These are phyloP conservation scores for Castanospermum australe DNA, from an alignment of 306 rosid genomes.

Conservation along the genomic window DNA sequence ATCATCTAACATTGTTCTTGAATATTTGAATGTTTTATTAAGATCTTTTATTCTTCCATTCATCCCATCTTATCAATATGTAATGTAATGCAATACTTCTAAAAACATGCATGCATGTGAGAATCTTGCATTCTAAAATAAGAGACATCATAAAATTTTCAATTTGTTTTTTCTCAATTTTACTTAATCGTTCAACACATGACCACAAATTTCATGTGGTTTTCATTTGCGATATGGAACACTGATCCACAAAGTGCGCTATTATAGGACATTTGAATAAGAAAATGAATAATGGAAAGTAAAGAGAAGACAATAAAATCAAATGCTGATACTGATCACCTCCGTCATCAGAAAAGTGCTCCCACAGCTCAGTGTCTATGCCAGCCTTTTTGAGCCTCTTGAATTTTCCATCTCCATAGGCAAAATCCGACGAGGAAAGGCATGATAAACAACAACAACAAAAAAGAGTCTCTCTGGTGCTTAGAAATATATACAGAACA, in stretches of 20 bases:
- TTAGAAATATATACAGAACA: not conserved
- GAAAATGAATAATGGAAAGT: not conserved
- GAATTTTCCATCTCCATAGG: slow-evolving; percentile 26
- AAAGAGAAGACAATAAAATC: not conserved
- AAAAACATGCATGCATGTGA: too few relatives aligned
- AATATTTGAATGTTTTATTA: too few relatives aligned
- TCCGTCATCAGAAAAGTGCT: slow-evolving; percentile 14
- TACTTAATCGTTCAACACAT: too few relatives aligned
- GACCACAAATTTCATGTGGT: too few relatives aligned
- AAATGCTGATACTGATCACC: slow-evolving; percentile 26
- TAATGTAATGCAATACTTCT: too few relatives aligned
- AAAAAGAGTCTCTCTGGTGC: not conserved
- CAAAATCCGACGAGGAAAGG: slow-evolving; percentile 8
- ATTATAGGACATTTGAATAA: not conserved
- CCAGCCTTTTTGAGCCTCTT: slow-evolving; percentile 48
- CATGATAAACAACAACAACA: not conserved
- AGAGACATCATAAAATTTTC: too few relatives aligned
- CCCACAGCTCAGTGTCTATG: not conserved
- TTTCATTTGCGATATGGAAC: too few relatives aligned
- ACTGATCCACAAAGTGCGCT: not conserved
- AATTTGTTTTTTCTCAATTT: too few relatives aligned
- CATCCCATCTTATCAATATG: too few relatives aligned
- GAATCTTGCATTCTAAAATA: too few relatives aligned
- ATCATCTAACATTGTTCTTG: too few relatives aligned
- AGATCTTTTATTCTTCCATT: too few relatives aligned